Evolutionary conservation across 768 basidiomycete genomes (phyloP).

Genomic region (Suillus occidentalis): DNA sequence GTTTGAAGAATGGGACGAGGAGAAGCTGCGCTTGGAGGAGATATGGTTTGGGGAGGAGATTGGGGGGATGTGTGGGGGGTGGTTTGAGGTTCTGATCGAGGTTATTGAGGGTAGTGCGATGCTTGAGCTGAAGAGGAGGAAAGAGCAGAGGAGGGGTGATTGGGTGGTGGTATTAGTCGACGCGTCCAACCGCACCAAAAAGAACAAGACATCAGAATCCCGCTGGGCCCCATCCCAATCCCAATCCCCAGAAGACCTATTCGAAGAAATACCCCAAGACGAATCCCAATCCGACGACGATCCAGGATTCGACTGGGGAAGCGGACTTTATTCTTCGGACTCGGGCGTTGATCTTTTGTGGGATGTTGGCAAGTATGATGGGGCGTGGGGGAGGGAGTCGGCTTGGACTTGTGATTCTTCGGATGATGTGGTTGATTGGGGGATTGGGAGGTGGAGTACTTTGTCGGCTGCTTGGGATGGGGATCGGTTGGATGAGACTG

Average conservation of each 20-base stretch:
- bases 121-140: constrained; percentile 24
- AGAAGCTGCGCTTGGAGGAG: constrained; percentile 43
- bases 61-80: constrained; percentile 35
- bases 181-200: neutral
- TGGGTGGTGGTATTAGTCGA: constrained; percentile 33
- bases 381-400: neutral
- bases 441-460: neutral
- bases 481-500: neutral
- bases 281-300: neutral
- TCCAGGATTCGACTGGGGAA: neutral
- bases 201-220: constrained; percentile 8
- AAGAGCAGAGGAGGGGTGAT: constrained; percentile 19
- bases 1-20: constrained; percentile 56
- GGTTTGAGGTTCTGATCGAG: constrained; percentile 28
- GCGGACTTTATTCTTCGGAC: neutral
- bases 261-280: neutral
- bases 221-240: neutral
- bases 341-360: constrained; percentile 1
- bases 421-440: neutral
- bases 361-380: neutral
- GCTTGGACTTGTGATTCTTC: neutral
- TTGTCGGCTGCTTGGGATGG: neutral
- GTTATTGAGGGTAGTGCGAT: constrained; percentile 23
- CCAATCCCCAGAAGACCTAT: neutral
- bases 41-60: constrained; percentile 47